Conservation (phyloP, 108 stramenopile species). For the Conticribra weissflogii region DNA sequence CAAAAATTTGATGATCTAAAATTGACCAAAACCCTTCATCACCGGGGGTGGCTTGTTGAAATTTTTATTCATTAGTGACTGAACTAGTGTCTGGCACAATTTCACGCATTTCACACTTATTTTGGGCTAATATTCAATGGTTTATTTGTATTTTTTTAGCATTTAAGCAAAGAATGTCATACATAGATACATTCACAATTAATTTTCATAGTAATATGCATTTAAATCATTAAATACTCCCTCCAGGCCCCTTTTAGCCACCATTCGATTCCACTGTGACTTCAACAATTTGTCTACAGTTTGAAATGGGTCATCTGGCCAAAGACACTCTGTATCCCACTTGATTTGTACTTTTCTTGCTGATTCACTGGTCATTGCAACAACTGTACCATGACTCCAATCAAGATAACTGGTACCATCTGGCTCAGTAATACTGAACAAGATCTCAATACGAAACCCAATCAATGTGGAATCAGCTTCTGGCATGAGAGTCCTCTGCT, state of each 20-base stretch:
- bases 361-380: slow-evolving; percentile 5
- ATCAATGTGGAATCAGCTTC: slow-evolving; percentile 5
- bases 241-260: neutral
- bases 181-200: too few relatives aligned
- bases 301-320: slow-evolving; percentile 4
- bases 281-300: slow-evolving; percentile 4
- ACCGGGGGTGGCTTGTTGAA: too few relatives aligned
- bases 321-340: slow-evolving; percentile 11
- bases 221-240: neutral
- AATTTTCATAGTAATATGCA: too few relatives aligned
- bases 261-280: slow-evolving; percentile 7
- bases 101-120: too few relatives aligned
- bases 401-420: neutral
- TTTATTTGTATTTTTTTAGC: too few relatives aligned
- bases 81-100: too few relatives aligned
- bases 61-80: too few relatives aligned
- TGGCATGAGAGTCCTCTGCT: too few relatives aligned
- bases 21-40: too few relatives aligned
- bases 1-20: too few relatives aligned
- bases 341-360: slow-evolving; percentile 8
- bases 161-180: too few relatives aligned
- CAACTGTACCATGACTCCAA: slow-evolving; percentile 13
- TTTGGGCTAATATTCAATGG: too few relatives aligned
- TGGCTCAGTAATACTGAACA: slow-evolving; percentile 1
- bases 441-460: slow-evolving; percentile 9